phyloP scores from a whole-genome alignment of 2,329 filamentous ascomycete genomes.

The Talaromyces sp. region DNA sequence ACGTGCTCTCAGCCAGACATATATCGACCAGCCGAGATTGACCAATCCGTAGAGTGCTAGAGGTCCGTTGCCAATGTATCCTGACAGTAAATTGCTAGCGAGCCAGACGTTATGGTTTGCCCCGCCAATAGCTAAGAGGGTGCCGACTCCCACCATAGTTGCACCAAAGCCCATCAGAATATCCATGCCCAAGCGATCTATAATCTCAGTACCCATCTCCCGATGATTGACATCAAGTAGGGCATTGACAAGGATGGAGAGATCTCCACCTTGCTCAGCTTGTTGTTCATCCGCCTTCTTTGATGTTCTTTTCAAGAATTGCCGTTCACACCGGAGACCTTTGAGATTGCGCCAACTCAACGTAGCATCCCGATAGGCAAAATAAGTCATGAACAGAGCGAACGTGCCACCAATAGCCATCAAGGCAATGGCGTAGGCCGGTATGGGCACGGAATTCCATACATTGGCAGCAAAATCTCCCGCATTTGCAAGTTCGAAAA shows the following conservation, averaged over 20 bases:
- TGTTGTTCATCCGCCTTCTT: not conserved
- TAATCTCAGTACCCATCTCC: slow-evolving; percentile 51
- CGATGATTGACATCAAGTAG: slow-evolving; percentile 47
- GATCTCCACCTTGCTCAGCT: slow-evolving; percentile 15
- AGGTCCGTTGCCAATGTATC: slow-evolving; percentile 54
- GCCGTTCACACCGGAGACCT: slow-evolving; percentile 45
- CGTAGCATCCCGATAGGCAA: slow-evolving; percentile 46
- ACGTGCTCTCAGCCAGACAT: slow-evolving; percentile 43
- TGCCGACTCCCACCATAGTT: slow-evolving; percentile 51
- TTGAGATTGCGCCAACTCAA: slow-evolving; percentile 48
- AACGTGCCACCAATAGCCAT: slow-evolving; percentile 54
- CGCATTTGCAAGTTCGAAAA: slow-evolving; percentile 56
- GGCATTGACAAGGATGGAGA: slow-evolving; percentile 27
- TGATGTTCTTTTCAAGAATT: not conserved
- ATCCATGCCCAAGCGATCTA: slow-evolving; percentile 54
- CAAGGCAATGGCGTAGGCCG: slow-evolving; percentile 47
- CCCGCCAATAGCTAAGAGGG: slow-evolving; percentile 54
- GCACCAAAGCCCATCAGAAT: slow-evolving; percentile 50
- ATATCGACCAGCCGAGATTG: slow-evolving; percentile 50
- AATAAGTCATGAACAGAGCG: slow-evolving; percentile 46
- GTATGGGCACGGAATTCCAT: slow-evolving; percentile 54
- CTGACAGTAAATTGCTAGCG: slow-evolving; percentile 54
- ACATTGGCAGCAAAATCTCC: slow-evolving; percentile 58
- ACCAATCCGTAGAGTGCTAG: slow-evolving; percentile 50
- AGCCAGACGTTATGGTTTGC: slow-evolving; percentile 42